Conservation (phyloP, 129 eudicot genomes). For the Glebionis coronaria region DNA sequence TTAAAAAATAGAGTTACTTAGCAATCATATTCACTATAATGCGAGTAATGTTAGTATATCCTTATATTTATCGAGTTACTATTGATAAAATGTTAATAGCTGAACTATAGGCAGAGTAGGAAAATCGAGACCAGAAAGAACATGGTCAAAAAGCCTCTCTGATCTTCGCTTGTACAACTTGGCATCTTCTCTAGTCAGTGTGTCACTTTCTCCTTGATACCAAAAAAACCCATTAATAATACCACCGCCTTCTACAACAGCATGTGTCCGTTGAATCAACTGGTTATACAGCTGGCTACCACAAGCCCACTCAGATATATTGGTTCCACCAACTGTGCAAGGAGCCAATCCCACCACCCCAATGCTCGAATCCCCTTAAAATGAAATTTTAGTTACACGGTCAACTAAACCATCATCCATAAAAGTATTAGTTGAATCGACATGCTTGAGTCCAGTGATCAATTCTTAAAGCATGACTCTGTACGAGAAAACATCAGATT, state of each 20-base stretch:
- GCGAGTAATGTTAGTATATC: too few species aligned
- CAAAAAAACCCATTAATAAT: conserved; percentile 44
- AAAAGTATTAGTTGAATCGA: too few species aligned
- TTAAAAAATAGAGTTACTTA: neutral
- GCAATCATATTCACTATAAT: too few species aligned
- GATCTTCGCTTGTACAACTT: conserved; percentile 41
- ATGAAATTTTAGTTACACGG: too few species aligned
- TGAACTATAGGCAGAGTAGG: conserved; percentile 56
- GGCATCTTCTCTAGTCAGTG: conserved; percentile 43
- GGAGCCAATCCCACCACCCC: conserved; percentile 60
- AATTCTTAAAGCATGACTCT: too few species aligned
- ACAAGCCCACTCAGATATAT: conserved; percentile 59
- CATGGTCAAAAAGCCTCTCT: conserved; percentile 40
- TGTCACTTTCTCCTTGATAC: conserved; percentile 82
- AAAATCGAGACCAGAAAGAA: conserved; percentile 40
- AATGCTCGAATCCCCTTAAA: conserved; percentile 31
- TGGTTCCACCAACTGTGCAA: conserved; percentile 69
- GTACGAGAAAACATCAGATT: too few species aligned
- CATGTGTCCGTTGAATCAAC: conserved; percentile 43
- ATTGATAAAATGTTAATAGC: conserved; percentile 18
- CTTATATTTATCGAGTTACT: too few species aligned
- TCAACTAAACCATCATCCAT: too few species aligned
- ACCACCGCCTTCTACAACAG: conserved; percentile 52
- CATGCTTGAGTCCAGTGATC: too few species aligned
- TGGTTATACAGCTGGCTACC: conserved; percentile 45